Percentiles rank a stretch among this genome's conserved stretches.
phyloP scores from a whole-genome alignment of 1,284 basidiomycete species.

The Ceratobasidium sp. region DNA sequence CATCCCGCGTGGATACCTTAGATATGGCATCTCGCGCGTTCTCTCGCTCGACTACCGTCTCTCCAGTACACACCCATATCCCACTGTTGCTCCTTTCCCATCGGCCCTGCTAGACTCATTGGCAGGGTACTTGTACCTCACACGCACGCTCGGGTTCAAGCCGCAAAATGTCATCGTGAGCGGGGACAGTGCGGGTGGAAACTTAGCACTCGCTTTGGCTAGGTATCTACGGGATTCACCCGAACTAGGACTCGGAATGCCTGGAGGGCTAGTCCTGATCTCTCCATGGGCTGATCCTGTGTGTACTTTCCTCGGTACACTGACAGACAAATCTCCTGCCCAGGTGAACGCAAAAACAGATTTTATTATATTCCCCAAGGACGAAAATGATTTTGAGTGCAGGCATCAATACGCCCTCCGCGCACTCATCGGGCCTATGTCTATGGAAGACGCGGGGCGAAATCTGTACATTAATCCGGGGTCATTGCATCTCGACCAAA shows the following conservation, averaged over 20 bases:
- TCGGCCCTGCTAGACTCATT: constrained; percentile 66
- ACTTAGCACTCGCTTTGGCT: constrained; percentile 64
- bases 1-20: constrained; percentile 32
- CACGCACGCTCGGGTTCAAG: constrained; percentile 54
- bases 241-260: constrained; percentile 54
- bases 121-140: constrained; percentile 65
- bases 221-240: constrained; percentile 55
- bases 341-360: constrained; percentile 48
- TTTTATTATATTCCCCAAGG: constrained; percentile 55
- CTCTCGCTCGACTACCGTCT: constrained; percentile 60
- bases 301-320: constrained; percentile 44
- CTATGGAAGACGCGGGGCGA: constrained; percentile 50
- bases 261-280: constrained; percentile 60
- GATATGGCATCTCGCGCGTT: constrained; percentile 46
- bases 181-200: constrained; percentile 77
- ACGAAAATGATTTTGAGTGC: not conserved
- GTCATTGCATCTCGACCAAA: constrained; percentile 51
- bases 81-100: constrained; percentile 59
- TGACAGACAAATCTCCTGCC: constrained; percentile 51
- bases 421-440: constrained; percentile 48
- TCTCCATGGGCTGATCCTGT: constrained; percentile 65
- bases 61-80: constrained; percentile 51
- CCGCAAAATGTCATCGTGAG: constrained; percentile 65
- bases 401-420: constrained; percentile 16
- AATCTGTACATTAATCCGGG: constrained; percentile 65